Evolutionary conservation across 106 monocot genomes (phyloP).

Genomic region (Dendrobium officinale): DNA sequence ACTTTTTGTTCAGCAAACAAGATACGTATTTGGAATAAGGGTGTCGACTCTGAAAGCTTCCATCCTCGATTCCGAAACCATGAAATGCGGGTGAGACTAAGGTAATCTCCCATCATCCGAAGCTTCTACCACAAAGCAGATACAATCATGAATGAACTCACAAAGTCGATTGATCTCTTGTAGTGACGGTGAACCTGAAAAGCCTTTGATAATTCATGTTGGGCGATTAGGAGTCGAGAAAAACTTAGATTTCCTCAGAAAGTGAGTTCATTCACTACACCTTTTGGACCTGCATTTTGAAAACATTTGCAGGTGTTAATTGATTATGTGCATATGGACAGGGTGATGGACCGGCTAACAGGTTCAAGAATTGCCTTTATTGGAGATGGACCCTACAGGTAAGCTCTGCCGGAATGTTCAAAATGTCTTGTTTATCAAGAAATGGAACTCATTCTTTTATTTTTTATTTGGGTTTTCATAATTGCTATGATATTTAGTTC

Average conservation of each 20-base stretch:
- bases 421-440: background rate
- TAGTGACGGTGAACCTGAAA: constrained; percentile 89
- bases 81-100: constrained; percentile 17
- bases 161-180: background rate
- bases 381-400: constrained; percentile 96
- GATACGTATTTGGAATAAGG: constrained; percentile 93
- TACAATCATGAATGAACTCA: no score
- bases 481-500: background rate
- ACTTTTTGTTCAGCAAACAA: constrained; percentile 53
- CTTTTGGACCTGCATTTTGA: background rate
- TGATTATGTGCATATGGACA: constrained; percentile 14
- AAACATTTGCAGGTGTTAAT: background rate
- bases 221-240: constrained; percentile 93
- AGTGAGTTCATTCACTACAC: constrained; percentile 14
- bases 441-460: background rate
- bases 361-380: constrained; percentile 81
- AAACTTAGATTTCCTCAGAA: constrained; percentile 91
- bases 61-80: constrained; percentile 21
- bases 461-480: background rate
- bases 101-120: constrained; percentile 21
- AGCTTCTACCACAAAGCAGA: background rate
- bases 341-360: constrained; percentile 89
- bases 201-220: constrained; percentile 89
- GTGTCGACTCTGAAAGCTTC: constrained; percentile 89
- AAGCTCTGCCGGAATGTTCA: background rate